Evolutionary conservation across 73 alveolate genomes (phyloP).

Genomic region (Effrenium voratum): DNA sequence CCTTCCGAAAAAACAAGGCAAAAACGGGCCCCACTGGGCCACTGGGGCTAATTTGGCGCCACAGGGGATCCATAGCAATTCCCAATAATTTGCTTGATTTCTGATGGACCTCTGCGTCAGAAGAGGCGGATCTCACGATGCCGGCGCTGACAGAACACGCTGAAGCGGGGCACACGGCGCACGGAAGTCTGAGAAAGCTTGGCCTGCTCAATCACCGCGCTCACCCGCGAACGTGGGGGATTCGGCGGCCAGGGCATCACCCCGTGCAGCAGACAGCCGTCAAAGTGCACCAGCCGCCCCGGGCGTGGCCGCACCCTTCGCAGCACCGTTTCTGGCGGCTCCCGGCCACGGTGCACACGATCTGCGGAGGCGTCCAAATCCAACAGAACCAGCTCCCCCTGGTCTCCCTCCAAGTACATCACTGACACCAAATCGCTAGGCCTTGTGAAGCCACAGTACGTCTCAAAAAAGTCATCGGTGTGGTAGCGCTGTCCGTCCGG

Average conservation of each 20-base stretch:
- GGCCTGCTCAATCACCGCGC: not conserved
- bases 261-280: constrained; percentile 71
- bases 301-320: not conserved
- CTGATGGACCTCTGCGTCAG: too few species aligned
- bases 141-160: constrained; percentile 15
- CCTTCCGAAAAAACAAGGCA: too few species aligned
- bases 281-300: constrained; percentile 67
- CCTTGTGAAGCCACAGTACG: constrained; percentile 18
- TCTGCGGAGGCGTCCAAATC: not conserved
- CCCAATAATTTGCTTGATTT: too few species aligned
- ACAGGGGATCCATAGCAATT: too few species aligned
- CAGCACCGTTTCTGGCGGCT: constrained; percentile 25
- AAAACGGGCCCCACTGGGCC: too few species aligned
- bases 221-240: not conserved
- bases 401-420: not conserved
- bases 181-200: not conserved
- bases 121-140: constrained; percentile 11
- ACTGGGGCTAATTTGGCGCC: too few species aligned
- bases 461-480: constrained; percentile 60
- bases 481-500: constrained; percentile 76
- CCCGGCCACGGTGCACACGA: constrained; percentile 27
- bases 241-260: not conserved
- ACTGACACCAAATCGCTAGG: constrained; percentile 67
- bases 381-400: constrained; percentile 55
- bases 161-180: constrained; percentile 3